Conservation (phyloP, 257 asterid genomes). For the Scutellaria barbata region DNA sequence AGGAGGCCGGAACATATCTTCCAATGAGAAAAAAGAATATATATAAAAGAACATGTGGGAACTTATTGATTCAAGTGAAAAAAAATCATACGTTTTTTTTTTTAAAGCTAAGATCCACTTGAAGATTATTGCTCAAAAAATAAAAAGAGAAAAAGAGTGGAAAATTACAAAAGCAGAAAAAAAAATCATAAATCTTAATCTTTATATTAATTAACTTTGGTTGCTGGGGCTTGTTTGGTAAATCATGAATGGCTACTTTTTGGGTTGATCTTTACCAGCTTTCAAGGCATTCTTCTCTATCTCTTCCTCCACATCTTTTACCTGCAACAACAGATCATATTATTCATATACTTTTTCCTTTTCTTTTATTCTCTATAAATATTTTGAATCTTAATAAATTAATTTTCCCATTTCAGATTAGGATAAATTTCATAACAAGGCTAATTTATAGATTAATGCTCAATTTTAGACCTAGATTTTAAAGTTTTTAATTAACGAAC, state of each 20-base stretch:
- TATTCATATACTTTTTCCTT: background rate
- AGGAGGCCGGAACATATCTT: too few relatives aligned
- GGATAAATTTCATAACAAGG: too few relatives aligned
- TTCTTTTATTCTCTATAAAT: background rate
- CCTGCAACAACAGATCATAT: slow-evolving; percentile 25
- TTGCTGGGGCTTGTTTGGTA: background rate
- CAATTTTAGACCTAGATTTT: too few relatives aligned
- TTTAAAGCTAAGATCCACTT: background rate
- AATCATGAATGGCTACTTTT: slow-evolving; percentile 8
- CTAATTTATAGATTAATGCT: too few relatives aligned
- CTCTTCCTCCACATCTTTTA: slow-evolving; percentile 38
- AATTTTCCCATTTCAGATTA: too few relatives aligned
- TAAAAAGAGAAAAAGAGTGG: background rate
- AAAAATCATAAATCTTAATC: background rate
- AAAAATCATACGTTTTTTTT: background rate
- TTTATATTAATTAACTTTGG: background rate
- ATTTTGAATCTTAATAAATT: too few relatives aligned
- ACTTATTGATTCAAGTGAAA: background rate
- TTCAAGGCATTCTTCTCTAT: slow-evolving; percentile 31
- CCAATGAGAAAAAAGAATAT: too few relatives aligned
- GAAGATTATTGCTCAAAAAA: background rate
- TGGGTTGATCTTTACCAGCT: slow-evolving; percentile 18
- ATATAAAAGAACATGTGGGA: background rate
- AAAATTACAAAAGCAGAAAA: background rate
- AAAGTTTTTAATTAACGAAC: too few relatives aligned